Percentiles rank a stretch among this genome's conserved stretches.
These are phyloP conservation scores for Mentha longifolia DNA, from an alignment of 257 asterid species.

Conservation along the genomic window DNA sequence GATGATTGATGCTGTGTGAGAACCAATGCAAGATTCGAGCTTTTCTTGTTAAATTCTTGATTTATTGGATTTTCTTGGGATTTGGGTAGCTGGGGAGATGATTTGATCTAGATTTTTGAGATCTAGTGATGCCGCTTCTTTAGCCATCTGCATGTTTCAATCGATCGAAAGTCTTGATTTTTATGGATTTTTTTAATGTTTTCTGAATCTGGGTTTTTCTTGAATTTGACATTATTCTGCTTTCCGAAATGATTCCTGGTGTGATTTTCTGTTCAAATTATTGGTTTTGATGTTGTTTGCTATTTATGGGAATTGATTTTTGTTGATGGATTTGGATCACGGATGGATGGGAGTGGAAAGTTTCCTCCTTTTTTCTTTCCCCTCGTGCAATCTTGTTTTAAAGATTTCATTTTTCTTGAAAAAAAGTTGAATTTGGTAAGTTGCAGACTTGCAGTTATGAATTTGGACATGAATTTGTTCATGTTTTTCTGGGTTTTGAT, in stretches of 20 bases:
- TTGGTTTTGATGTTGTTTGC: constrained; percentile 30
- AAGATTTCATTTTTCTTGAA: constrained; percentile 3
- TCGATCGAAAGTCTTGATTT: constrained; percentile 42
- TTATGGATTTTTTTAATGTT: constrained; percentile 29
- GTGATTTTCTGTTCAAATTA: constrained; percentile 24
- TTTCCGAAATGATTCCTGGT: constrained; percentile 12
- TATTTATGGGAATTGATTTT: constrained; percentile 30
- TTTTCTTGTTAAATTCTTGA: constrained; percentile 34
- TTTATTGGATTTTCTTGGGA: constrained; percentile 34
- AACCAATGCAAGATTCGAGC: constrained; percentile 52
- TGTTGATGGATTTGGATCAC: constrained; percentile 44
- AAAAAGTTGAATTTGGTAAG: background rate
- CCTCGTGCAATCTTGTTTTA: constrained; percentile 26
- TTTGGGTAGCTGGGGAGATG: constrained; percentile 43
- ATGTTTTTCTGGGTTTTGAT: background rate
- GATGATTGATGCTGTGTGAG: constrained; percentile 24
- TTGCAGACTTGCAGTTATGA: constrained; percentile 16
- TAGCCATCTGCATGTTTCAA: constrained; percentile 39
- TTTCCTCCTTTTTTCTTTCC: constrained; percentile 20
- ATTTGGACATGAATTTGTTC: constrained; percentile 19
- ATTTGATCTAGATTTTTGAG: constrained; percentile 75
- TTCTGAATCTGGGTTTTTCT: constrained; percentile 44
- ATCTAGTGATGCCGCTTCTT: constrained; percentile 45
- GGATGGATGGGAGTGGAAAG: constrained; percentile 29
- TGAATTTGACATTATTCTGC: constrained; percentile 28